Conservation (phyloP, 192 early-diverging fungal species). For the Polychytrium aggregatum region DNA sequence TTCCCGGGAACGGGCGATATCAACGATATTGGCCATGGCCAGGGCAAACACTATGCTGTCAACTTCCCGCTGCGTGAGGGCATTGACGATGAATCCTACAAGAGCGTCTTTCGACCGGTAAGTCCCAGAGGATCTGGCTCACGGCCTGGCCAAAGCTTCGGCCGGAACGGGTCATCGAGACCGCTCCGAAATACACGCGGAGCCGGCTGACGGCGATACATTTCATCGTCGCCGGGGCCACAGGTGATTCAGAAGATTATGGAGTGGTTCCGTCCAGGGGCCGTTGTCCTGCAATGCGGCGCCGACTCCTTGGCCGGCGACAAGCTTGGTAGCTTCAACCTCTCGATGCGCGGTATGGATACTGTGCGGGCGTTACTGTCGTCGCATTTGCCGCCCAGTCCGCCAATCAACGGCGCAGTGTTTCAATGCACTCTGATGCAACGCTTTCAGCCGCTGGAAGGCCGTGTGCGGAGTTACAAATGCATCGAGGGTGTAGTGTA, state of each 20-base stretch:
- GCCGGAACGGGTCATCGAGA: no score
- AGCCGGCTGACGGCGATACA: no score
- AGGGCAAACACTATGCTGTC: conserved; percentile 86
- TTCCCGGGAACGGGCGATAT: conserved; percentile 97
- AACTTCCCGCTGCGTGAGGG: conserved; percentile 95
- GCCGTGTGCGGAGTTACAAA: no score
- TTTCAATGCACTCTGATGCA: conserved; percentile 44
- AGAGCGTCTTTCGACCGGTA: conserved; percentile 38
- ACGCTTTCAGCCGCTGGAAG: no score
- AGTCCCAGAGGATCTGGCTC: no score
- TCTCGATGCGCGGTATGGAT: conserved; percentile 67
- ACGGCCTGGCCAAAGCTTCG: no score
- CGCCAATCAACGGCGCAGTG: conserved; percentile 20
- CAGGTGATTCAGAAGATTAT: conserved; percentile 89
- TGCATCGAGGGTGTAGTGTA: conserved; percentile 39
- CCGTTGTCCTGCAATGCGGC: conserved; percentile 92
- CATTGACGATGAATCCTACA: conserved; percentile 83
- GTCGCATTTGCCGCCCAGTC: conserved; percentile 22
- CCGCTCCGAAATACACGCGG: no score
- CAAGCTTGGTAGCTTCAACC: conserved; percentile 88
- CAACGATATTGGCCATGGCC: conserved; percentile 79
- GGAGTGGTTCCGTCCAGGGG: conserved; percentile 83
- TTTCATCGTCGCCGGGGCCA: conserved; percentile 1
- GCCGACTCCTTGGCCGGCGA: conserved; percentile 94
- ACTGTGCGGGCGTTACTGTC: conserved; percentile 11